Conservation (phyloP, 2,329 filamentous ascomycete species). For the Fonsecaea erecta region DNA sequence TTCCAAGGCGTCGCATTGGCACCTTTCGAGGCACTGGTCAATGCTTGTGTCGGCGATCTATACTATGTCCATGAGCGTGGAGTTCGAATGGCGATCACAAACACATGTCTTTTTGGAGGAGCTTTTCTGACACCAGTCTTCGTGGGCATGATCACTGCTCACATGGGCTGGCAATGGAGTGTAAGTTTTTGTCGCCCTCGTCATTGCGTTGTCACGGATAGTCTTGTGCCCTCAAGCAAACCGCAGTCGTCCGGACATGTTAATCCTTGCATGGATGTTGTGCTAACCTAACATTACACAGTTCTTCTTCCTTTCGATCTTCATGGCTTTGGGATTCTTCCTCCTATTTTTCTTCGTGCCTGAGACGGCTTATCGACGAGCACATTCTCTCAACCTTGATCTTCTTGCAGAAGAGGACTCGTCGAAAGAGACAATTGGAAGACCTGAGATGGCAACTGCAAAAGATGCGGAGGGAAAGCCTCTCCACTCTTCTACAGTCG, state of each 20-base stretch:
- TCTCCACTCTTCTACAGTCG: slow-evolving; percentile 18
- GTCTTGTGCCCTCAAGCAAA: neutral
- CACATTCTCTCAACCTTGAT: slow-evolving; percentile 68
- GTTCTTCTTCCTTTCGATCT: slow-evolving; percentile 88
- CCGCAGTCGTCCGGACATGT: slow-evolving; percentile 62
- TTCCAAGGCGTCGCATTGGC: slow-evolving; percentile 86
- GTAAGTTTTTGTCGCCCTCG: slow-evolving; percentile 45
- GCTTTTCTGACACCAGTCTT: slow-evolving; percentile 84
- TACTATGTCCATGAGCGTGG: slow-evolving; percentile 83
- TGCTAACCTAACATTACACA: slow-evolving; percentile 11
- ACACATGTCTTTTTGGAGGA: slow-evolving; percentile 71
- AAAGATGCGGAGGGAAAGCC: slow-evolving; percentile 25
- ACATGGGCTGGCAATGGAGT: slow-evolving; percentile 36
- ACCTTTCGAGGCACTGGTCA: slow-evolving; percentile 88
- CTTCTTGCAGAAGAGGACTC: slow-evolving; percentile 30
- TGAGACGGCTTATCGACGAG: slow-evolving; percentile 78
- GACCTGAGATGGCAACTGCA: slow-evolving; percentile 1
- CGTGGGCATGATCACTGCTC: slow-evolving; percentile 56
- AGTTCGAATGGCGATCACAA: slow-evolving; percentile 81
- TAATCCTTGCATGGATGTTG: slow-evolving; percentile 44
- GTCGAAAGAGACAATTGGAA: slow-evolving; percentile 17
- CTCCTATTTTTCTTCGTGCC: slow-evolving; percentile 78
- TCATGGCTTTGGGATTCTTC: slow-evolving; percentile 71
- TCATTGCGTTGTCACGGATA: slow-evolving; percentile 38
- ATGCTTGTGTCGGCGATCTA: slow-evolving; percentile 84